These are phyloP conservation scores for Scheffersomyces illinoinensis DNA, from an alignment of 1,139 yeast genomes.

Conservation along the genomic window DNA sequence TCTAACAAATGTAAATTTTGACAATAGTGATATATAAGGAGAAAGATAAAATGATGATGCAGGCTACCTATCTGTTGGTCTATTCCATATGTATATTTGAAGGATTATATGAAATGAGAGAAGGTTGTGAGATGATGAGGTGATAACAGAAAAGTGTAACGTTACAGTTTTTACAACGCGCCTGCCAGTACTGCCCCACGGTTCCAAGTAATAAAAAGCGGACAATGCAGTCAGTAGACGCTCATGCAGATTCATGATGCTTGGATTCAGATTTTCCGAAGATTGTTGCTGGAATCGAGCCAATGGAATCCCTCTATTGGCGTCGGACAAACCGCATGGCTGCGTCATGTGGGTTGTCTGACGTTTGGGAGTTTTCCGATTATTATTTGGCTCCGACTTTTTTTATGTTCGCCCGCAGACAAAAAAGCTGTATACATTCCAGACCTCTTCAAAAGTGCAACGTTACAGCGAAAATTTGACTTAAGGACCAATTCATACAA, in stretches of 20 bases:
- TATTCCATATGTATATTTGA: neutral
- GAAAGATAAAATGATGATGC: no score
- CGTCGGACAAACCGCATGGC: neutral
- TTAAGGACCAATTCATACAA: neutral
- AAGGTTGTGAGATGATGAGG: neutral
- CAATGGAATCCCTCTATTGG: neutral
- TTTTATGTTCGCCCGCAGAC: neutral
- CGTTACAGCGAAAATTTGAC: constrained; percentile 15
- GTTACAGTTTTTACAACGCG: constrained; percentile 12
- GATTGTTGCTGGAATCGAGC: neutral
- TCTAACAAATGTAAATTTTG: neutral
- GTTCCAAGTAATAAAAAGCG: neutral
- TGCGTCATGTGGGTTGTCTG: neutral
- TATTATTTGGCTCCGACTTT: neutral
- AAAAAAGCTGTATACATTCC: neutral
- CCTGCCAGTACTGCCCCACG: neutral
- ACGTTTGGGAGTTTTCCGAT: neutral
- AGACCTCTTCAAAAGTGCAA: constrained; percentile 11
- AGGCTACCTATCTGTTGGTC: neutral
- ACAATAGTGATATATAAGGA: neutral
- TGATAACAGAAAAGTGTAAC: constrained; percentile 9
- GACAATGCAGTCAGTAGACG: no score
- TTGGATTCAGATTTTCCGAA: neutral
- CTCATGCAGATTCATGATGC: neutral
- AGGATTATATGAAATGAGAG: neutral